Evolutionary conservation across 2,329 filamentous ascomycete genomes (phyloP).

Genomic region (Fusarium sp.): DNA sequence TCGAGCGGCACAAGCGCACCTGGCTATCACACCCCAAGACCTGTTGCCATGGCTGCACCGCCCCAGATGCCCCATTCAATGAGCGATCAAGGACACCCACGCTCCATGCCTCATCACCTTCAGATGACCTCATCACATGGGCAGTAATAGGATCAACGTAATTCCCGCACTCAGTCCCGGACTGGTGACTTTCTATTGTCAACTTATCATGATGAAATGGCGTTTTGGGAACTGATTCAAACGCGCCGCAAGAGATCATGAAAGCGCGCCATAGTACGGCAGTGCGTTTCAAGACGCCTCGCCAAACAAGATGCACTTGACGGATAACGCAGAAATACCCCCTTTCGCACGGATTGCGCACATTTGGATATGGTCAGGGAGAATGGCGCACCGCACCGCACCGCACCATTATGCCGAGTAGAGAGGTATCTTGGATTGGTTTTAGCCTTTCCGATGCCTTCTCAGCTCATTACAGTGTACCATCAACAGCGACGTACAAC

Average conservation of each 20-base stretch:
- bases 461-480: constrained; percentile 35
- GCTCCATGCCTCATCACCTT: constrained; percentile 45
- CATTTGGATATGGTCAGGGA: constrained; percentile 19
- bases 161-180: not conserved
- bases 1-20: constrained; percentile 55
- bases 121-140: constrained; percentile 42
- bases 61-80: constrained; percentile 42
- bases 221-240: constrained; percentile 37
- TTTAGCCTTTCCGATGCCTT: constrained; percentile 15
- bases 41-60: constrained; percentile 43
- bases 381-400: constrained; percentile 21
- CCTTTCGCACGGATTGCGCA: constrained; percentile 28
- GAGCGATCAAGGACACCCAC: constrained; percentile 43
- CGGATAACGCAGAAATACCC: constrained; percentile 37
- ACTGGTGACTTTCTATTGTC: constrained; percentile 33
- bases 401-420: constrained; percentile 25
- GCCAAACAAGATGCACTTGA: constrained; percentile 20
- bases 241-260: constrained; percentile 7
- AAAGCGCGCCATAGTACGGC: not conserved
- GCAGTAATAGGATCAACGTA: constrained; percentile 18
- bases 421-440: constrained; percentile 22
- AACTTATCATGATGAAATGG: constrained; percentile 41
- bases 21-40: constrained; percentile 46
- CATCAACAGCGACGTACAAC: constrained; percentile 34
- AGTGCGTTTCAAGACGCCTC: constrained; percentile 12